These are phyloP conservation scores for Pichia paraexigua DNA, from an alignment of 805 yeast genomes.

Conservation along the genomic window DNA sequence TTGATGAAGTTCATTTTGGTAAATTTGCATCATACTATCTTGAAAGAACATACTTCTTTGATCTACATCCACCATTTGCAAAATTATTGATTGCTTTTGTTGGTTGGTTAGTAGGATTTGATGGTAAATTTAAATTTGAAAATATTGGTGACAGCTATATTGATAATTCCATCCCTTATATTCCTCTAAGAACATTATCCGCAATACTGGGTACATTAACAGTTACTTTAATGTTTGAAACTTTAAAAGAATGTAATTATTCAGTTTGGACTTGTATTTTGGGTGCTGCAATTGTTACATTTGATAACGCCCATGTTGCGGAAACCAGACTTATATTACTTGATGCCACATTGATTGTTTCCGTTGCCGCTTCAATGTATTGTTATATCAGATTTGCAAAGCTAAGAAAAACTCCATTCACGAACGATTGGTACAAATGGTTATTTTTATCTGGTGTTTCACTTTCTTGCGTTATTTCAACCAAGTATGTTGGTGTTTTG, in stretches of 20 bases:
- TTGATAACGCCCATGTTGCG: slow-evolving; percentile 84
- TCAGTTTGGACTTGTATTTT: slow-evolving; percentile 72
- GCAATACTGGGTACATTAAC: slow-evolving; percentile 79
- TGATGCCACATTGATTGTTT: slow-evolving; percentile 80
- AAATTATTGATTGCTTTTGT: slow-evolving; percentile 84
- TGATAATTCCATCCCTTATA: slow-evolving; percentile 73
- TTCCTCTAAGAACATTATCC: slow-evolving; percentile 71
- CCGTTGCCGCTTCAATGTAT: slow-evolving; percentile 76
- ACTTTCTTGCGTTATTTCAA: slow-evolving; percentile 85
- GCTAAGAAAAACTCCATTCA: slow-evolving; percentile 59
- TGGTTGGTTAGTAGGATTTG: slow-evolving; percentile 84
- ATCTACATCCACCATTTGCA: slow-evolving; percentile 97
- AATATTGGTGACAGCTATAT: slow-evolving; percentile 79
- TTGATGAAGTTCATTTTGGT: slow-evolving; percentile 85
- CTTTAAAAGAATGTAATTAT: slow-evolving; percentile 79
- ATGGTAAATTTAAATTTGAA: slow-evolving; percentile 89
- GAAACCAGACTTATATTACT: slow-evolving; percentile 86
- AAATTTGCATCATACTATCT: slow-evolving; percentile 80
- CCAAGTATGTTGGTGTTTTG: slow-evolving; percentile 93
- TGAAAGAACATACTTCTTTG: slow-evolving; percentile 88
- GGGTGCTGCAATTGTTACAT: slow-evolving; percentile 65
- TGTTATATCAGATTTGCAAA: slow-evolving; percentile 73
- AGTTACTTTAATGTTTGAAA: slow-evolving; percentile 75
- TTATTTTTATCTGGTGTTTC: slow-evolving; percentile 73
- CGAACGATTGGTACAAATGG: slow-evolving; percentile 82